Base-by-base conservation (phyloP, 345 rosid genomes). In the Lepidium didymum region DNA sequence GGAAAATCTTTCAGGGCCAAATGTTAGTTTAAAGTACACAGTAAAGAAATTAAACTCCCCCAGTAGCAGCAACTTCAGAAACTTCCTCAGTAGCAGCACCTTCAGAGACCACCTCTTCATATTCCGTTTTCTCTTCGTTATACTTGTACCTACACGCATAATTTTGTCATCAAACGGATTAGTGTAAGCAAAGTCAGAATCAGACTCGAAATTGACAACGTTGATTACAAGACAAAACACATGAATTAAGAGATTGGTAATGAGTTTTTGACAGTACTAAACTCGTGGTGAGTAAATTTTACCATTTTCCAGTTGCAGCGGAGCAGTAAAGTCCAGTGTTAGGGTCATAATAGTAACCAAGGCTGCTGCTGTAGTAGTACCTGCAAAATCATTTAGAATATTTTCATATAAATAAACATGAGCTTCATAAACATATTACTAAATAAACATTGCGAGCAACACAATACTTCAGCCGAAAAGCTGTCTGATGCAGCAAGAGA, bases 241-340 rank as follows among this genome's bases (percentile, higher is more conserved):
- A 55, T 19, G 25, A 21, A 56, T 37, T 33, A 40, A 47, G 27
- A 31, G 33, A n/a, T 19, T 18, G 11, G 15, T 5, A n/a, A 29
- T 37, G 6, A 3, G 5, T 19, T 67, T 15, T 61, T 8, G 19
- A 16, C 18, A 34, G 14, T 54, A 33, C 42, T 12, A 31, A 42
- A 35, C 23, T 43, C 21, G 53, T 35, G 19, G 27, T 13, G 37
- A 43, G 52, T 29, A 19, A 29, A 25, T 67, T 10, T 51, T 91
- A 91, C 99, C 99, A 94, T 78, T 84, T 86, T 34, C 96, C 93
- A 43, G 97, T 81, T 64, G 88, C 68, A 51, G 96, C 99, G 3
- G 80, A 84, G 78, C 93, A 91, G 77, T 83, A 87, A 14, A 94
- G 77, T 62, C 93, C 86, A 0, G 96, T 86, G 21, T 89, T 82